A percentile compares a stretch with the other conserved stretches of the same genome.
Evolutionary conservation across 306 rosid genomes (phyloP).

Genomic region (Cyamopsis tetragonoloba): DNA sequence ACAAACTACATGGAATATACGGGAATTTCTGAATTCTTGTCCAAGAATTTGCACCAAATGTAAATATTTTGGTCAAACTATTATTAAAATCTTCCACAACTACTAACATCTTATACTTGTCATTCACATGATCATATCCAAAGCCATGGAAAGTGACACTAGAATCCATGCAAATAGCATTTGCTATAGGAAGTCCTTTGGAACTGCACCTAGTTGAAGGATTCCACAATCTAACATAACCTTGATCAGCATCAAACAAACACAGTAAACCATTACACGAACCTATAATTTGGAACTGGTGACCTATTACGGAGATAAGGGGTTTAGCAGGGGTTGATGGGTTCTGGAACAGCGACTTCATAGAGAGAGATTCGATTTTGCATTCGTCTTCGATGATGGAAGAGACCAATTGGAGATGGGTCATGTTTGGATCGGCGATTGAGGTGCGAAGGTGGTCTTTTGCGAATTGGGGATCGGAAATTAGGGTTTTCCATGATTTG

Average conservation of each 20-base stretch:
- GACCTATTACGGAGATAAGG: background rate
- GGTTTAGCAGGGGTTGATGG: background rate
- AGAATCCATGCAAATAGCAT: background rate
- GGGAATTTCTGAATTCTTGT: background rate
- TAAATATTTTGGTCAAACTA: background rate
- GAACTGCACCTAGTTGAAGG: background rate
- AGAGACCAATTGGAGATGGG: background rate
- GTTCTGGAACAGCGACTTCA: background rate
- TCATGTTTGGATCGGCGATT: background rate
- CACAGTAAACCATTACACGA: conserved; percentile 21
- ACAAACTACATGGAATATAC: accelerated
- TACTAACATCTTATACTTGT: conserved; percentile 1
- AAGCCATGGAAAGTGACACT: background rate
- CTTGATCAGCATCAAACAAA: background rate
- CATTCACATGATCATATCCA: conserved; percentile 22
- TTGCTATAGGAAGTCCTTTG: background rate
- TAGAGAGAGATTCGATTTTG: background rate
- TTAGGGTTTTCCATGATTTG: conserved; percentile 26
- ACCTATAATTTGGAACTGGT: background rate
- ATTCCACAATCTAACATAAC: conserved; percentile 18
- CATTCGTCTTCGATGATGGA: background rate
- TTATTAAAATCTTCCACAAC: background rate
- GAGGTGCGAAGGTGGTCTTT: conserved; percentile 7
- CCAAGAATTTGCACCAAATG: background rate
- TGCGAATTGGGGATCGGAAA: conserved; percentile 15